Conservation (phyloP, 2,329 filamentous ascomycete genomes). For the Apiospora sp. region DNA sequence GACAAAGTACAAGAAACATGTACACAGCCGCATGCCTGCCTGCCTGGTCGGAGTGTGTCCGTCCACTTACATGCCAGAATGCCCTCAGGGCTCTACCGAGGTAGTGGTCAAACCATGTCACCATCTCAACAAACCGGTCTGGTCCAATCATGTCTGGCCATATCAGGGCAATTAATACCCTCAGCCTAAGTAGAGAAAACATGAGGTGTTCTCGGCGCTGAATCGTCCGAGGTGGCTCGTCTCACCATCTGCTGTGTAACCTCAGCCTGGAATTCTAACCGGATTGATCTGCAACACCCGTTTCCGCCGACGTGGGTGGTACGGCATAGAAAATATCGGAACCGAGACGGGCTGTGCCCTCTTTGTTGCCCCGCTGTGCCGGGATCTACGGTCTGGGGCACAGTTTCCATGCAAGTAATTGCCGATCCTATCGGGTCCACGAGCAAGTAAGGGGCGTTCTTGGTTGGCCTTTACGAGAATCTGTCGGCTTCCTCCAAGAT, state of each 20-base stretch:
- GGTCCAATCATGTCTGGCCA: not conserved
- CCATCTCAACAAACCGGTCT: not conserved
- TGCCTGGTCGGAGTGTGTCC: not conserved
- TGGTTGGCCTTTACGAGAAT: not conserved
- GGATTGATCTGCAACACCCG: not conserved
- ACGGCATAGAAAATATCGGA: not conserved
- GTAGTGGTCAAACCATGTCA: not conserved
- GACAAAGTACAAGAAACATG: not conserved
- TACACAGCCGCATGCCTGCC: not conserved
- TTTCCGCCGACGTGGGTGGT: not conserved
- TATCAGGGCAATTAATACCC: not conserved
- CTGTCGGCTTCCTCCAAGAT: not conserved
- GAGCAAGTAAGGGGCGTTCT: not conserved
- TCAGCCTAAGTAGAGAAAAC: not conserved
- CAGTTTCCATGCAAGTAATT: not conserved
- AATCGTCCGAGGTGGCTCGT: constrained; percentile 10
- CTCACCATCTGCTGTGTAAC: constrained; percentile 4
- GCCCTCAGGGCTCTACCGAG: not conserved
- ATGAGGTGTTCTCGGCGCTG: not conserved
- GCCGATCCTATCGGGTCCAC: not conserved
- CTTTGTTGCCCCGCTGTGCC: not conserved
- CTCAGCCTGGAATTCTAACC: not conserved
- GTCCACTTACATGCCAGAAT: not conserved
- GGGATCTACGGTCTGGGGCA: not conserved
- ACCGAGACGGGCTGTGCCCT: not conserved